phyloP scores from a whole-genome alignment of 495 filamentous ascomycete genomes.

The Diplogelasinospora grovesii region DNA sequence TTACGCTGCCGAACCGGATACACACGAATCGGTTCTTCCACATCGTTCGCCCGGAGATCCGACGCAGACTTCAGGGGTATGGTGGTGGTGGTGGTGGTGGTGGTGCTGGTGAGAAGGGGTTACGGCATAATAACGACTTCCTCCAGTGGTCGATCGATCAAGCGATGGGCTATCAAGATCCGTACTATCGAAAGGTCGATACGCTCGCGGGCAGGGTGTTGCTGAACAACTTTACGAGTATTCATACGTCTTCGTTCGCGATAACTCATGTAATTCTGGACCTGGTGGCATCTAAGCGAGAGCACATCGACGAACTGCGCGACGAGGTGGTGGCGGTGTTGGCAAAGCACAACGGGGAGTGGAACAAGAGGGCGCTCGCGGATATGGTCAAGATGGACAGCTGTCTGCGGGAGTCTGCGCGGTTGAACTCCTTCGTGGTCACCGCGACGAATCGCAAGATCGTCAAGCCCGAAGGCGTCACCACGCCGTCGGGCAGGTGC shows the following conservation, averaged over 20 bases:
- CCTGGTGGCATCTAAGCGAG: constrained; percentile 19
- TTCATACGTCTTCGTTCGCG: constrained; percentile 44
- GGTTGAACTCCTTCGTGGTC: constrained; percentile 27
- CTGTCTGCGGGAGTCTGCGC: constrained; percentile 27
- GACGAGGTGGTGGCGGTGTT: constrained; percentile 41
- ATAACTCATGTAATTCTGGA: constrained; percentile 30
- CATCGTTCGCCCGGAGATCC: constrained; percentile 28
- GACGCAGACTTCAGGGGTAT: constrained; percentile 19
- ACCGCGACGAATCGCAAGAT: constrained; percentile 24
- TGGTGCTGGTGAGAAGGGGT: constrained; percentile 11
- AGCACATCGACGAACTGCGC: constrained; percentile 45
- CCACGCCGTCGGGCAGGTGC: constrained; percentile 30
- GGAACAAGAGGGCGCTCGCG: constrained; percentile 39
- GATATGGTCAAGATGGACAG: constrained; percentile 37
- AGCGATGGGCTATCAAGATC: constrained; percentile 22
- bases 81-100: constrained; percentile 18
- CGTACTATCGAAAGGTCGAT: constrained; percentile 15
- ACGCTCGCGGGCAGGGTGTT: constrained; percentile 27
- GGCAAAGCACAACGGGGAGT: constrained; percentile 24
- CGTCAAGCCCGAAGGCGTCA: constrained; percentile 21
- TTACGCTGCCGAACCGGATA: constrained; percentile 31
- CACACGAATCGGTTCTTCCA: constrained; percentile 23
- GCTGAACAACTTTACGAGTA: constrained; percentile 42
- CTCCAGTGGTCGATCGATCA: constrained; percentile 33
- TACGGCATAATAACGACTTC: constrained; percentile 31